These are phyloP conservation scores for Amylostereum areolatum DNA, from an alignment of 1,284 basidiomycete species.

Conservation along the genomic window DNA sequence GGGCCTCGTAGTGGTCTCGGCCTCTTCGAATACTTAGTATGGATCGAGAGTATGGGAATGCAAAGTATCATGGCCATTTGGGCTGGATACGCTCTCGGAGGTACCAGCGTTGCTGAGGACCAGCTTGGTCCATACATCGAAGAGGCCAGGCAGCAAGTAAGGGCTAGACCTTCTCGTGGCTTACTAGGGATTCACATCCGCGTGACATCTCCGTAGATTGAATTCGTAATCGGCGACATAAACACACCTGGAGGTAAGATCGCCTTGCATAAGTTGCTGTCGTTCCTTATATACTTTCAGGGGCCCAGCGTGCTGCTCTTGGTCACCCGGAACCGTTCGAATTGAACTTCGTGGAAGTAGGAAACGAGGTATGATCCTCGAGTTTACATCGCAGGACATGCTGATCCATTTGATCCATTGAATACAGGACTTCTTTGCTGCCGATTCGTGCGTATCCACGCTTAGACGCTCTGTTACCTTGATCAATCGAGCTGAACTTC, in stretches of 20 bases:
- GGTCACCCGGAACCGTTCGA: constrained; percentile 58
- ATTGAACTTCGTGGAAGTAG: constrained; percentile 58
- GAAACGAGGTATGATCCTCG: constrained; percentile 42
- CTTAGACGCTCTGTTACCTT: too few relatives aligned
- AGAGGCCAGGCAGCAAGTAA: constrained; percentile 63
- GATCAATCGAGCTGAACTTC: too few relatives aligned
- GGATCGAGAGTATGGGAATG: constrained; percentile 61
- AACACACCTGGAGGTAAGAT: constrained; percentile 37
- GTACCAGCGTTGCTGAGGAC: constrained; percentile 44
- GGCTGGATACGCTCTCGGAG: constrained; percentile 50
- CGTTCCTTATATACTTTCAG: constrained; percentile 27
- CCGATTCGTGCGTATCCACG: constrained; percentile 22
- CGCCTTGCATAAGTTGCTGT: constrained; percentile 6
- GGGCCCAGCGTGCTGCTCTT: constrained; percentile 53
- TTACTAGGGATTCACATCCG: constrained; percentile 1
- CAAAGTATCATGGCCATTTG: constrained; percentile 60
- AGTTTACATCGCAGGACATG: neutral
- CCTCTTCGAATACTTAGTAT: constrained; percentile 59
- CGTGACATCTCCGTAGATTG: constrained; percentile 38
- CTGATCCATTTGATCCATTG: neutral
- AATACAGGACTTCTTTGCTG: constrained; percentile 48
- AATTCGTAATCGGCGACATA: constrained; percentile 60
- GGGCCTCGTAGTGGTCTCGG: constrained; percentile 46
- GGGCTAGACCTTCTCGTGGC: constrained; percentile 9
- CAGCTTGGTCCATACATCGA: constrained; percentile 58